These are phyloP conservation scores for Aureobasidium sp. DNA, from an alignment of 2,329 filamentous ascomycete genomes.

Conservation along the genomic window DNA sequence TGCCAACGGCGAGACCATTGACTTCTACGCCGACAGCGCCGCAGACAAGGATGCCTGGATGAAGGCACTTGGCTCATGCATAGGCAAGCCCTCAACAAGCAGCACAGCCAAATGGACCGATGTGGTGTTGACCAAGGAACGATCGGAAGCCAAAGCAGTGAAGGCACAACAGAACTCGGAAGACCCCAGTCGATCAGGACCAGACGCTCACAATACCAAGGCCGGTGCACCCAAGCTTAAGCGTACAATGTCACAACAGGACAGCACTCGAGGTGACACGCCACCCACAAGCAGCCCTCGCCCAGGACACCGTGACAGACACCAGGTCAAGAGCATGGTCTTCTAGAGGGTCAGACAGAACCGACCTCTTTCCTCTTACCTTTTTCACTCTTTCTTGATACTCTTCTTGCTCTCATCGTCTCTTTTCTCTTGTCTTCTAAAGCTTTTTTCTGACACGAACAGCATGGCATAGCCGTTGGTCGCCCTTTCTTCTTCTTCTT, in stretches of 20 bases:
- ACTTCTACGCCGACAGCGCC: constrained; percentile 90
- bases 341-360: constrained; percentile 17
- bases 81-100: constrained; percentile 47
- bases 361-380: not conserved
- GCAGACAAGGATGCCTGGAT: constrained; percentile 93
- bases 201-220: constrained; percentile 18
- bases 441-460: not conserved
- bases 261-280: constrained; percentile 20
- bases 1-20: constrained; percentile 95
- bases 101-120: constrained; percentile 51
- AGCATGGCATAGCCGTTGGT: not conserved
- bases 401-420: not conserved
- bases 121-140: constrained; percentile 38
- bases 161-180: not conserved
- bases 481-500: not conserved
- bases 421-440: not conserved
- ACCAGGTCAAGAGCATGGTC: constrained; percentile 32
- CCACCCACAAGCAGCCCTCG: constrained; percentile 23
- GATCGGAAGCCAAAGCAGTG: constrained; percentile 11
- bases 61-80: constrained; percentile 67
- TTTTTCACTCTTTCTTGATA: not conserved
- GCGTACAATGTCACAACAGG: constrained; percentile 14
- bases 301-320: constrained; percentile 22
- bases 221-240: constrained; percentile 12
- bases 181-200: constrained; percentile 17